Percentiles rank a stretch among this genome's conserved stretches.
Conservation (phyloP, 148 eudicot genomes). For the Rhododendron williamsianum region DNA sequence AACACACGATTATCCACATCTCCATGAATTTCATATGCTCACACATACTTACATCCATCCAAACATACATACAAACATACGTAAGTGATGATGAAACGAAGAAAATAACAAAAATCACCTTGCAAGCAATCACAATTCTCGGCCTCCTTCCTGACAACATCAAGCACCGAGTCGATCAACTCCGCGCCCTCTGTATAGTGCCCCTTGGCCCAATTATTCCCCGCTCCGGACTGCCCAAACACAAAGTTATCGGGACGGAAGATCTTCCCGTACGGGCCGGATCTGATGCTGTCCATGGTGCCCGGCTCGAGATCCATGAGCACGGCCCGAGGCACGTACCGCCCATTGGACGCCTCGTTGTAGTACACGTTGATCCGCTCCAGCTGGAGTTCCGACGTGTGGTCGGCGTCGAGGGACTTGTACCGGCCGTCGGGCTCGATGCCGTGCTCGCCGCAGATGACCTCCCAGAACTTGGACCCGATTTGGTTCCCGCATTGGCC, state of each 20-base stretch:
- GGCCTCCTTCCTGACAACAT: conserved; percentile 81
- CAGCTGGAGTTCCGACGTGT: conserved; percentile 36
- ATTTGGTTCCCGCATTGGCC: conserved; percentile 86
- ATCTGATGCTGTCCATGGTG: conserved; percentile 73
- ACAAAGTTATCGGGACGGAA: conserved; percentile 75
- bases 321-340: conserved; percentile 66
- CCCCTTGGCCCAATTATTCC: conserved; percentile 79
- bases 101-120: conserved; percentile 29
- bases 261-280: conserved; percentile 64
- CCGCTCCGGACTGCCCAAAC: conserved; percentile 77
- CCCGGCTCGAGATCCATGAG: conserved; percentile 87
- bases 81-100: background rate
- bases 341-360: conserved; percentile 62
- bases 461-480: conserved; percentile 81
- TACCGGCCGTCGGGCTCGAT: conserved; percentile 44
- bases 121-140: conserved; percentile 81
- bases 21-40: background rate
- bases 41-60: background rate
- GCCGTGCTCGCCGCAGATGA: conserved; percentile 68
- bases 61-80: background rate
- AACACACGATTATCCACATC: background rate
- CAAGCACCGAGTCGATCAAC: conserved; percentile 75
- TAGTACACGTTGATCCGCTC: conserved; percentile 70
- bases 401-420: conserved; percentile 5
- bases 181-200: conserved; percentile 86